Percentiles rank a stretch among this genome's conserved stretches.
Conservation (phyloP, 148 eudicot genomes). For the Rhododendron simsii region DNA sequence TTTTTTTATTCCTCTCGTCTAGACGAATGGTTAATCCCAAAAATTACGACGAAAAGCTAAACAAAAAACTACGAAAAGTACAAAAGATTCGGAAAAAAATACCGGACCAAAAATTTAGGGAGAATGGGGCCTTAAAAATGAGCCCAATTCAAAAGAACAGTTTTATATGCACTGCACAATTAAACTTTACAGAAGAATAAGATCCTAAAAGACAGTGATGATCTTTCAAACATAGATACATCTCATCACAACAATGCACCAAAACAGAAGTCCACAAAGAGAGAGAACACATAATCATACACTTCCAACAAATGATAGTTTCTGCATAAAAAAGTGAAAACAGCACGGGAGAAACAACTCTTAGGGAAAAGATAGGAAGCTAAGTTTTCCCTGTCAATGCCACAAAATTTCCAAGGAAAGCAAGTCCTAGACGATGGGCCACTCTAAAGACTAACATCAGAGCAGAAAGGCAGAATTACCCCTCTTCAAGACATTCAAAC, state of each 20-base stretch:
- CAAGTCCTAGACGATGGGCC: neutral
- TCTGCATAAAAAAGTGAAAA: neutral
- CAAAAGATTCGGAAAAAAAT: too few species aligned
- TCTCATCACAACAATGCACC: neutral
- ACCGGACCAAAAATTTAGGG: neutral
- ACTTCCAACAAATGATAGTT: neutral
- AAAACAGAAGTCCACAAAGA: neutral
- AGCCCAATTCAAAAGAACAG: neutral
- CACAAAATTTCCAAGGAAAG: neutral
- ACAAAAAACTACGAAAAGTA: neutral
- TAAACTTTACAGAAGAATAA: neutral
- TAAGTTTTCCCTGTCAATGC: neutral
- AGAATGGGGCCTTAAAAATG: neutral
- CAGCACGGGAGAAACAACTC: neutral
- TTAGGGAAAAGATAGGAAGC: neutral
- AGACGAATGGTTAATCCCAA: neutral
- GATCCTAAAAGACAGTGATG: neutral
- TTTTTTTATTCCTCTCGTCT: neutral
- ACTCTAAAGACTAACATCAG: neutral
- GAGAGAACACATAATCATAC: neutral
- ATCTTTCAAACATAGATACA: neutral
- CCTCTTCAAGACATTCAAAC: slow-evolving; percentile 91
- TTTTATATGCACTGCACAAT: neutral
- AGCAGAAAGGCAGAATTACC: slow-evolving; percentile 38
- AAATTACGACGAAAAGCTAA: neutral